A percentile compares a stretch with the other conserved stretches of the same genome.
Conservation (phyloP, 1,284 basidiomycete genomes). For the Cutaneotrichosporon sp. region DNA sequence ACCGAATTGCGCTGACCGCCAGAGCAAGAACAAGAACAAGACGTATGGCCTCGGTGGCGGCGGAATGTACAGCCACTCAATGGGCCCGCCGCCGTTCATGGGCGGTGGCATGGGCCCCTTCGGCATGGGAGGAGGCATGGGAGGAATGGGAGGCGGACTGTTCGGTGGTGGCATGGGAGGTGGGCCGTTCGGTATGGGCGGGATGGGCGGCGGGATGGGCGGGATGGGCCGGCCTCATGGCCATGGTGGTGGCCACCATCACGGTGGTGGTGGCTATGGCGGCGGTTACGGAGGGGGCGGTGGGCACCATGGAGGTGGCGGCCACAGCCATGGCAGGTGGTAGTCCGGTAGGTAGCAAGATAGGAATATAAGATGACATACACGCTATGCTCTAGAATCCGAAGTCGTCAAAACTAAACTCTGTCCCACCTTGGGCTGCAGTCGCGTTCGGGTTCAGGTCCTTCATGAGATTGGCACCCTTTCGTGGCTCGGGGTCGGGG, state of each 20-base stretch:
- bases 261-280: slow-evolving; percentile 9
- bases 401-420: slow-evolving; percentile 15
- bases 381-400: slow-evolving; percentile 10
- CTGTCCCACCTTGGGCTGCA: slow-evolving; percentile 3
- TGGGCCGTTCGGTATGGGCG: slow-evolving; percentile 3
- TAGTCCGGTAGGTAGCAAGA: slow-evolving; percentile 2
- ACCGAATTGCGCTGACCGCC: background rate
- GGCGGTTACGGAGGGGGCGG: slow-evolving; percentile 12
- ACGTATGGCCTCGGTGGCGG: slow-evolving; percentile 16
- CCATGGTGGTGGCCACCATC: slow-evolving; percentile 3
- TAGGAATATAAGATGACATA: background rate
- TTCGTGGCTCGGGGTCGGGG: background rate
- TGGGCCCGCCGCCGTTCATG: slow-evolving; percentile 44
- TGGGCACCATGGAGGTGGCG: background rate
- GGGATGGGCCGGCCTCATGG: slow-evolving; percentile 1
- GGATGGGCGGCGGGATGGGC: slow-evolving; percentile 11
- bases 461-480: slow-evolving; percentile 18
- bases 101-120: slow-evolving; percentile 17
- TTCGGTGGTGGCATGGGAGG: slow-evolving; percentile 17
- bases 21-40: slow-evolving; percentile 11
- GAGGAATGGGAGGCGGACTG: slow-evolving; percentile 16
- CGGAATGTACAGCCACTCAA: slow-evolving; percentile 27
- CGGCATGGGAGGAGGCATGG: slow-evolving; percentile 21
- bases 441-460: slow-evolving; percentile 8
- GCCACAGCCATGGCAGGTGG: slow-evolving; percentile 9